Percentiles rank a stretch among this genome's conserved stretches.
phyloP scores from a whole-genome alignment of 2,329 filamentous ascomycete species.

The Calonectria multiphialidica region DNA sequence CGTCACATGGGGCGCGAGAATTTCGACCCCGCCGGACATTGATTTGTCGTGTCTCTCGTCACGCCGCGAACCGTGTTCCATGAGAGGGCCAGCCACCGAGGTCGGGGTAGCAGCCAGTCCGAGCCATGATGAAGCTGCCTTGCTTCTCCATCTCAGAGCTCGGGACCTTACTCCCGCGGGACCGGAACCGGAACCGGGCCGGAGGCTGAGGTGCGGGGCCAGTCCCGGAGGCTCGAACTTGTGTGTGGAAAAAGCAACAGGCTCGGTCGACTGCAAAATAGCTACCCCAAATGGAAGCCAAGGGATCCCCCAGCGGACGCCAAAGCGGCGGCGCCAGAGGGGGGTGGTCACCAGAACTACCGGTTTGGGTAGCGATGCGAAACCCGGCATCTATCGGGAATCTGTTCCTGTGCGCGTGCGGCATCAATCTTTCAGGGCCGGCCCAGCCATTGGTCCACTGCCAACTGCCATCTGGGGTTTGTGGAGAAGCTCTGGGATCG shows the following conservation, averaged over 20 bases:
- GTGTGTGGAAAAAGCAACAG: neutral
- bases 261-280: neutral
- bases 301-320: slow-evolving; percentile 9
- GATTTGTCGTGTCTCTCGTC: neutral
- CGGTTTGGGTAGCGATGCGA: slow-evolving; percentile 31
- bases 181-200: slow-evolving; percentile 43
- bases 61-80: slow-evolving; percentile 17
- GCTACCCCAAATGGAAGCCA: slow-evolving; percentile 6
- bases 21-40: slow-evolving; percentile 33
- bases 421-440: neutral
- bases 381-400: slow-evolving; percentile 38
- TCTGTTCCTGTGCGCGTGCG: slow-evolving; percentile 27
- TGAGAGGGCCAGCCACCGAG: slow-evolving; percentile 25
- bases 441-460: neutral
- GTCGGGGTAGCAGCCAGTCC: slow-evolving; percentile 28
- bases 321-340: neutral
- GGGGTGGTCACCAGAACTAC: slow-evolving; percentile 21
- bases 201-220: slow-evolving; percentile 20
- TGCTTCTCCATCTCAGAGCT: slow-evolving; percentile 3
- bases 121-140: slow-evolving; percentile 19
- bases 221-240: slow-evolving; percentile 16
- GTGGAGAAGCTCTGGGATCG: slow-evolving; percentile 18
- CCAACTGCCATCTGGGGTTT: slow-evolving; percentile 24
- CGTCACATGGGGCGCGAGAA: slow-evolving; percentile 41
- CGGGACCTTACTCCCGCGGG: slow-evolving; percentile 25